Percentiles rank a stretch among this genome's conserved stretches.
phyloP scores from a whole-genome alignment of 1,284 basidiomycete species.

The Malassezia nana region DNA sequence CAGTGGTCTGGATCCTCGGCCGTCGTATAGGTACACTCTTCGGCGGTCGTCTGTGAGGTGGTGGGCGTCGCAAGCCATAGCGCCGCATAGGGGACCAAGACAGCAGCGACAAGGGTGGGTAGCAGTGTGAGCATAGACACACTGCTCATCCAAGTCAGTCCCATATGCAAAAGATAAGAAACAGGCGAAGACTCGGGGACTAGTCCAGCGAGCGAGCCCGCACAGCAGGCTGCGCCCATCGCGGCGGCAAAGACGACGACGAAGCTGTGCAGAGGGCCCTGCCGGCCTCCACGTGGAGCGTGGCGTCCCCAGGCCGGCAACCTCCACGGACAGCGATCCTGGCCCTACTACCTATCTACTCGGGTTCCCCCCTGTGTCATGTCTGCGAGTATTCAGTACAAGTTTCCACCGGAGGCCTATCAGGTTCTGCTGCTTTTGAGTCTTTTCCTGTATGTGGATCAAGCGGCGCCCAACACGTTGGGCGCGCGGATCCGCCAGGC shows the following conservation, averaged over 20 bases:
- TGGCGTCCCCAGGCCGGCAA: not conserved
- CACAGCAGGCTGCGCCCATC: slow-evolving; percentile 16
- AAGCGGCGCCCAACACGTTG: slow-evolving; percentile 5
- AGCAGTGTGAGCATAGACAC: not conserved
- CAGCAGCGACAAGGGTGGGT: not conserved
- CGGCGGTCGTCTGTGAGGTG: not conserved
- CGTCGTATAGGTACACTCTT: slow-evolving; percentile 10
- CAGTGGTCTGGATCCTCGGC: not conserved
- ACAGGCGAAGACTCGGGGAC: slow-evolving; percentile 1
- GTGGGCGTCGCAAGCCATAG: slow-evolving; percentile 5
- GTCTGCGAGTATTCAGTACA: not conserved
- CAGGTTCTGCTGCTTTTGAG: slow-evolving; percentile 10
- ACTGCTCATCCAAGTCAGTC: not conserved
- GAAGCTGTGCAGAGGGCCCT: not conserved
- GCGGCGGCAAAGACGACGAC: not conserved
- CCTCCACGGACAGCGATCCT: not conserved
- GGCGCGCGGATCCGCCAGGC: slow-evolving; percentile 12
- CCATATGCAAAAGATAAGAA: not conserved
- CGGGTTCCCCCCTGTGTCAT: not conserved
- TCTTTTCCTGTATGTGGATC: slow-evolving; percentile 16
- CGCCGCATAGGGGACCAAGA: slow-evolving; percentile 4
- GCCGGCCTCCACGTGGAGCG: not conserved
- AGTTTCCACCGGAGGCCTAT: slow-evolving; percentile 15
- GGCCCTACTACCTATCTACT: not conserved
- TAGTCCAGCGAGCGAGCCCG: not conserved